phyloP scores from a whole-genome alignment of 352 stramenopile species.

The Phytopythium montanum region DNA sequence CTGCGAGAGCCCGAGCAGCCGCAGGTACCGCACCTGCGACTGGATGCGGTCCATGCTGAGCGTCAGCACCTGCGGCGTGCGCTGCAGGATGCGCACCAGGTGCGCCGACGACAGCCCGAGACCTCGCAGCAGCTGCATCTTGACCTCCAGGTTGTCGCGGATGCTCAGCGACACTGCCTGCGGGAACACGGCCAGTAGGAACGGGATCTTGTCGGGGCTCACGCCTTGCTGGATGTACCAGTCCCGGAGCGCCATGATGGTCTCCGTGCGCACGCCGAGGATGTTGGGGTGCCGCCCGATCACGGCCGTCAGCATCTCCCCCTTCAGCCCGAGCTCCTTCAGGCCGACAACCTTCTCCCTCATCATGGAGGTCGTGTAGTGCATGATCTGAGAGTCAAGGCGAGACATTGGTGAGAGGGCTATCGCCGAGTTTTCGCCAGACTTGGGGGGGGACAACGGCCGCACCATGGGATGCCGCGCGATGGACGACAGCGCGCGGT shows the following conservation, averaged over 20 bases:
- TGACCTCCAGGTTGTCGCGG: slow-evolving; percentile 36
- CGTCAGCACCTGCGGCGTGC: slow-evolving; percentile 37
- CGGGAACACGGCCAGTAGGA: slow-evolving; percentile 50
- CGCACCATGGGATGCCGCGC: slow-evolving; percentile 31
- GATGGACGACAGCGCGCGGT: slow-evolving; percentile 25
- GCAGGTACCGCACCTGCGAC: slow-evolving; percentile 25
- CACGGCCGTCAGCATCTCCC: slow-evolving; percentile 22
- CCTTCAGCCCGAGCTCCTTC: slow-evolving; percentile 23
- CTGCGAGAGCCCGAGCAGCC: slow-evolving; percentile 23
- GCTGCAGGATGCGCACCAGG: slow-evolving; percentile 36
- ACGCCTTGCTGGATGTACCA: slow-evolving; percentile 42
- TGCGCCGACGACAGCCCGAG: slow-evolving; percentile 30
- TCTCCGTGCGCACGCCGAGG: slow-evolving; percentile 27
- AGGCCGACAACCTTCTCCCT: slow-evolving; percentile 40
- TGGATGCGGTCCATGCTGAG: slow-evolving; percentile 30
- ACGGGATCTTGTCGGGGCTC: slow-evolving; percentile 34
- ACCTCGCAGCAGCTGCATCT: slow-evolving; percentile 30
- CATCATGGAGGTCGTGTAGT: slow-evolving; percentile 28
- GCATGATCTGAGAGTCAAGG: slow-evolving; percentile 15
- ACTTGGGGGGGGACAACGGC: not conserved
- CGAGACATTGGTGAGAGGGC: no score
- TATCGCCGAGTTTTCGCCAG: not conserved
- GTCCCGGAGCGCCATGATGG: slow-evolving; percentile 19
- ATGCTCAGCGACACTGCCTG: slow-evolving; percentile 27
- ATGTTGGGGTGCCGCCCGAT: slow-evolving; percentile 40